phyloP scores from a whole-genome alignment of 2,329 filamentous ascomycete species.

The Monilinia fructigena region DNA sequence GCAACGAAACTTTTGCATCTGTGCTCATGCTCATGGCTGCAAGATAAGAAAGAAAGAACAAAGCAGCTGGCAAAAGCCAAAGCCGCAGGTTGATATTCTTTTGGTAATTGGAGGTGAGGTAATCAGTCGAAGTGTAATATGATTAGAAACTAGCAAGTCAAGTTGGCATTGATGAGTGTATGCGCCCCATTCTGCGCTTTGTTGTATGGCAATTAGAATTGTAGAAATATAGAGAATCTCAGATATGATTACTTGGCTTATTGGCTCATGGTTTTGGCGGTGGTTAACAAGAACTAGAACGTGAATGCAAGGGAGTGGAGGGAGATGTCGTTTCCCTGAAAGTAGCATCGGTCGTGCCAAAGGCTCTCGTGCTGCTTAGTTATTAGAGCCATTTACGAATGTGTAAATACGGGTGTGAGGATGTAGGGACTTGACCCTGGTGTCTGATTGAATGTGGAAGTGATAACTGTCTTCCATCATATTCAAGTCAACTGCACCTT shows the following conservation, averaged over 20 bases:
- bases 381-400: neutral
- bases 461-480: neutral
- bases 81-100: too few species aligned
- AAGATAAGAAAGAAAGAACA: neutral
- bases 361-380: neutral
- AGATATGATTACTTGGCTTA: too few species aligned
- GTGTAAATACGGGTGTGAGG: neutral
- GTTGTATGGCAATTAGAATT: too few species aligned
- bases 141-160: too few species aligned
- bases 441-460: neutral
- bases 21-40: neutral
- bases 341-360: neutral
- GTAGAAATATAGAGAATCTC: too few species aligned
- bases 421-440: too few species aligned
- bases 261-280: too few species aligned
- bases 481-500: neutral
- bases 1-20: neutral
- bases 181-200: too few species aligned
- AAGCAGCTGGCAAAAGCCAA: neutral
- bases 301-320: neutral
- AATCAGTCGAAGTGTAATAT: too few species aligned
- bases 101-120: too few species aligned
- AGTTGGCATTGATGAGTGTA: too few species aligned
- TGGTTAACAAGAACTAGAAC: too few species aligned
- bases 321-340: neutral